These are phyloP conservation scores for Phytophthora capsici DNA, from an alignment of 352 stramenopile species.

Conservation along the genomic window DNA sequence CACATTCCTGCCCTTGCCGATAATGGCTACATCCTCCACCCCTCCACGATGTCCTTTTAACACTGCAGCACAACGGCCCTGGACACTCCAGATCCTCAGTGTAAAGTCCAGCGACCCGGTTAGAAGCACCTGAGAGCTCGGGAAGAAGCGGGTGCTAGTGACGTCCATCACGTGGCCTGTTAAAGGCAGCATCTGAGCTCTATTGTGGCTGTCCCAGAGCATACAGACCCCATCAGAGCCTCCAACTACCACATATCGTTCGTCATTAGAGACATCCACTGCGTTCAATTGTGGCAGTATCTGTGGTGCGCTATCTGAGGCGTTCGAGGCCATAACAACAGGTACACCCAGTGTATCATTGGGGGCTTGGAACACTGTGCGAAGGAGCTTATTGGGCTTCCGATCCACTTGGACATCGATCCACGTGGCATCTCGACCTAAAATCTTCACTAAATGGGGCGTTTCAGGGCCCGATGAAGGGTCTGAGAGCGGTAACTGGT, in stretches of 20 bases:
- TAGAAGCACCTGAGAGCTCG: constrained; percentile 72
- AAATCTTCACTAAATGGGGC: constrained; percentile 45
- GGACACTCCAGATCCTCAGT: constrained; percentile 70
- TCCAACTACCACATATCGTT: constrained; percentile 56
- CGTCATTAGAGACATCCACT: constrained; percentile 59
- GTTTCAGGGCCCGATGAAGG: not conserved
- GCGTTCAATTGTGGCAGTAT: constrained; percentile 47
- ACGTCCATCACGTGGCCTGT: constrained; percentile 69
- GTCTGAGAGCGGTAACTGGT: constrained; percentile 45
- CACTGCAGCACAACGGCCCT: constrained; percentile 60
- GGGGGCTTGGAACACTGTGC: constrained; percentile 64
- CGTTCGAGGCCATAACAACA: not conserved
- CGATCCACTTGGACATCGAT: constrained; percentile 49
- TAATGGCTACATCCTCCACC: constrained; percentile 63
- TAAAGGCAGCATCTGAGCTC: constrained; percentile 39
- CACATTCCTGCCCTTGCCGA: constrained; percentile 73
- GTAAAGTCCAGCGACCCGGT: constrained; percentile 79
- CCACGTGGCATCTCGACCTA: constrained; percentile 44
- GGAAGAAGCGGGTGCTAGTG: constrained; percentile 66
- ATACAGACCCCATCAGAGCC: constrained; percentile 60
- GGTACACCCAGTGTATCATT: constrained; percentile 45
- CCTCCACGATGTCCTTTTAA: constrained; percentile 66
- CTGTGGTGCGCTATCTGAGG: not conserved
- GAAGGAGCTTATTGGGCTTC: constrained; percentile 18
- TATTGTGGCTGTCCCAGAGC: constrained; percentile 51